Evolutionary conservation across 2,329 filamentous ascomycete genomes (phyloP), one percentile per base, ranked within the genome.

Genomic region (Diplodia scrobiculata): DNA sequence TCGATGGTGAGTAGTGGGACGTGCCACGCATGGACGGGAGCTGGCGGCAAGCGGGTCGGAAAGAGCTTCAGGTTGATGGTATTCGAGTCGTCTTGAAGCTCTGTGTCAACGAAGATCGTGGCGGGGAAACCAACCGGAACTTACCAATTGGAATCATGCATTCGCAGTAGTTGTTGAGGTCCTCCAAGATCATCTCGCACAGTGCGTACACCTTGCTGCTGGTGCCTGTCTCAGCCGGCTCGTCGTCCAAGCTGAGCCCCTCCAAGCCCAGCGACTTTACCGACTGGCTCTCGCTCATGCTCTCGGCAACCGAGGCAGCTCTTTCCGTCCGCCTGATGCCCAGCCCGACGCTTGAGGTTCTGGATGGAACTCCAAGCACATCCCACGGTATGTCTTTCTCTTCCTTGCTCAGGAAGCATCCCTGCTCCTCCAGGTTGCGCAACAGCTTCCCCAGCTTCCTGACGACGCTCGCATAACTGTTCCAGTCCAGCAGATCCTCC

Each of bases 11-110:
- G 83, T 25, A 99, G 86, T 3, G 95, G 95, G 1, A 99, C 95
- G 73, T 98, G 92, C 89, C 91, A 97, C 54, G 90, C 87, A 72
- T 89, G 88, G 65, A 98, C 89, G 2, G 87, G 84, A 0, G 91
- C 88, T 1, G 93, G 93, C 17, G 88, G 86, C 0, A 87, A 83
- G 72, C 94, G 90, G 54, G 91, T 88, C 0, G 92, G 92, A 76
- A 97, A 97, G 59, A 97, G 86, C 79, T 97, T 97, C 84, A 97
- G 91, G 78, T 97, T 97, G 78, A 97, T 88, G 0, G 92, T 97
- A 76, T 97, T 97, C 68, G 92, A 88, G 71, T 96, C 92, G 77
- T 97, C 92, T 62, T 92, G 64, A 7, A 36, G n/a, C 19, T 62
- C 29, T 3, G 29, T 50, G 55, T 62, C 34, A 50, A 50, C 41